phyloP scores from a whole-genome alignment of 352 stramenopile species.

The Globisporangium mamillatum region DNA sequence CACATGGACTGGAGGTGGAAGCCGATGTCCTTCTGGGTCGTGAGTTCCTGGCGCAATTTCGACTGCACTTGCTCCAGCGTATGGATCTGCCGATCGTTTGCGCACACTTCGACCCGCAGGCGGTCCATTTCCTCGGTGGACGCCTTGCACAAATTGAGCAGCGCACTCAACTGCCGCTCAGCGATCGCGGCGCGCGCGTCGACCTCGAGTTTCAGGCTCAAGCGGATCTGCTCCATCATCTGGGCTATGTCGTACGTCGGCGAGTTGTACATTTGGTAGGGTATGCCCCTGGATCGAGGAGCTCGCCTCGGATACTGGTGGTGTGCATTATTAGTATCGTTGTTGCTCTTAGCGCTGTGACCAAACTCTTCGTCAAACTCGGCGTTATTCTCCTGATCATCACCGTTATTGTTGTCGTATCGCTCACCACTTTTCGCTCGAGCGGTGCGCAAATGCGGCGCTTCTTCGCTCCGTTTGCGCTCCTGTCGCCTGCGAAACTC shows the following conservation, averaged over 20 bases:
- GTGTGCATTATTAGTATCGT: not conserved
- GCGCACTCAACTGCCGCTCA: conserved; percentile 71
- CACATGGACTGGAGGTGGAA: conserved; percentile 81
- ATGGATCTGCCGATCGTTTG: conserved; percentile 70
- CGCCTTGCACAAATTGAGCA: conserved; percentile 70
- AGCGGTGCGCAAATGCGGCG: not conserved
- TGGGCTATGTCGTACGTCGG: conserved; percentile 75
- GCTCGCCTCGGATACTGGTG: not conserved
- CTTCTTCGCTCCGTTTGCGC: conserved; percentile 25
- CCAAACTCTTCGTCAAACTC: conserved; percentile 23
- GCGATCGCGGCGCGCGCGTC: conserved; percentile 72
- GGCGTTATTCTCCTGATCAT: conserved; percentile 20
- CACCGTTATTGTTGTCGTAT: conserved; percentile 20
- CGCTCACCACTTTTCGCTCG: not conserved
- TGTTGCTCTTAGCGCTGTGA: conserved; percentile 6
- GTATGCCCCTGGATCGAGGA: conserved; percentile 8
- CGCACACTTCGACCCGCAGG: conserved; percentile 64
- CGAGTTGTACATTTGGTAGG: conserved; percentile 58
- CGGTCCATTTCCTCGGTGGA: conserved; percentile 75
- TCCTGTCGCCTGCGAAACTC: conserved; percentile 56
- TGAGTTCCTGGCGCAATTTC: conserved; percentile 76
- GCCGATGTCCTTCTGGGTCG: conserved; percentile 77
- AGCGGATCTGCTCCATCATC: conserved; percentile 83
- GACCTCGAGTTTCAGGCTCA: conserved; percentile 83
- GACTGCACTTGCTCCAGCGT: conserved; percentile 73